Percentiles rank a stretch among this genome's conserved stretches.
phyloP scores from a whole-genome alignment of 1,139 yeast genomes.

The Kurtzmaniella quercitrusa region DNA sequence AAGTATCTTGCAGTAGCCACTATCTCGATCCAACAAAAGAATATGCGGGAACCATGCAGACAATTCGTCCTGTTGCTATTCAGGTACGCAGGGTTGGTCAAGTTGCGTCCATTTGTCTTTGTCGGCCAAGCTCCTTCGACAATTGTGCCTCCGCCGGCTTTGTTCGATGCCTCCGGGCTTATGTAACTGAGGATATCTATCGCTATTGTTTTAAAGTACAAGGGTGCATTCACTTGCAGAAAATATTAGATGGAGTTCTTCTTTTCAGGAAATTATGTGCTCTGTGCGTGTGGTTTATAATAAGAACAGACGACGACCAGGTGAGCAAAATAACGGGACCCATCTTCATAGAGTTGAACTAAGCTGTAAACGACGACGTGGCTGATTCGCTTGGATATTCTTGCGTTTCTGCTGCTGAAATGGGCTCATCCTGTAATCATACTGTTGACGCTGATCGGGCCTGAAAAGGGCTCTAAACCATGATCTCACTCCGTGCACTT shows the following conservation, averaged over 20 bases:
- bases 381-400: too few relatives aligned
- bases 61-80: background rate
- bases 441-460: too few relatives aligned
- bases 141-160: background rate
- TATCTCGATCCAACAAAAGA: background rate
- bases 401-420: too few relatives aligned
- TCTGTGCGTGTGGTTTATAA: background rate
- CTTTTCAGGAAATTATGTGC: background rate
- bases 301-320: background rate
- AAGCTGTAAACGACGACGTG: too few relatives aligned
- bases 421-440: too few relatives aligned
- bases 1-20: background rate
- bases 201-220: background rate
- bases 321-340: too few relatives aligned
- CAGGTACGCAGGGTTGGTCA: background rate
- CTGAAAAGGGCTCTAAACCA: too few relatives aligned
- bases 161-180: background rate
- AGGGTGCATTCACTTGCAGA: background rate
- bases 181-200: background rate
- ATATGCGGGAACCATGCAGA: background rate
- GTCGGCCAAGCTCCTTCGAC: background rate
- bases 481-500: too few relatives aligned
- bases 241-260: background rate
- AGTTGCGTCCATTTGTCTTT: background rate
- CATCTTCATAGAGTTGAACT: too few relatives aligned